These are phyloP conservation scores for Pulveroboletus sp. DNA, from an alignment of 768 basidiomycete genomes.

Conservation along the genomic window DNA sequence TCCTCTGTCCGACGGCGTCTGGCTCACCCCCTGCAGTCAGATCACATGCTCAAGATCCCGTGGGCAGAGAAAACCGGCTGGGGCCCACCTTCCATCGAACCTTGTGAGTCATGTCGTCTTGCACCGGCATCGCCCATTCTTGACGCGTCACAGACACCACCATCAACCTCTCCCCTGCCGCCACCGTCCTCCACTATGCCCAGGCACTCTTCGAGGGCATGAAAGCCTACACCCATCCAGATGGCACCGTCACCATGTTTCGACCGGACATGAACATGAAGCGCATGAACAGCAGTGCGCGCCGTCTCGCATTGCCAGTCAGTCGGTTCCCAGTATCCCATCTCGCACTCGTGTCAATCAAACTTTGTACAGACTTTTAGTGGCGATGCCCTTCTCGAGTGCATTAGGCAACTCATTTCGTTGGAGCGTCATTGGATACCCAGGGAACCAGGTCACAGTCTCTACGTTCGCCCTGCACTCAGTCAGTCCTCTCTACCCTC, in stretches of 20 bases:
- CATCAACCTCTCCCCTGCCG: conserved; percentile 30
- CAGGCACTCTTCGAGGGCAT: conserved; percentile 91
- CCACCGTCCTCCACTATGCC: conserved; percentile 89
- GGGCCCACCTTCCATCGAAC: conserved; percentile 77
- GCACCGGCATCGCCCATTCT: not conserved
- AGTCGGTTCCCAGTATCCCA: conserved; percentile 19
- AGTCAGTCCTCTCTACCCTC: conserved; percentile 34
- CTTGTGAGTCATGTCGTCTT: conserved; percentile 53
- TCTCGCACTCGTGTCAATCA: not conserved
- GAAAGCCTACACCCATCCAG: conserved; percentile 83
- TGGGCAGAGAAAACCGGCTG: conserved; percentile 77
- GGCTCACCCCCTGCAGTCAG: too few relatives aligned
- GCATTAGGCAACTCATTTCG: conserved; percentile 84
- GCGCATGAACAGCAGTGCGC: conserved; percentile 86
- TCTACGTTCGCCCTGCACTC: conserved; percentile 86
- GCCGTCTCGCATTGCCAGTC: conserved; percentile 74
- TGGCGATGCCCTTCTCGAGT: conserved; percentile 65
- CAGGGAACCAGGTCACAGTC: conserved; percentile 78
- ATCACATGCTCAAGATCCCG: conserved; percentile 81
- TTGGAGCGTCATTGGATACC: conserved; percentile 93
- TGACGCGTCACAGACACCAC: conserved; percentile 19
- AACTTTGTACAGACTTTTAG: conserved; percentile 60
- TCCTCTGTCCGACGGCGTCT: too few relatives aligned
- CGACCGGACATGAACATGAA: conserved; percentile 98
- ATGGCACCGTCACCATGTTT: conserved; percentile 80